These are phyloP conservation scores for Lyophyllum semitale DNA, from an alignment of 768 basidiomycete genomes.

Conservation along the genomic window DNA sequence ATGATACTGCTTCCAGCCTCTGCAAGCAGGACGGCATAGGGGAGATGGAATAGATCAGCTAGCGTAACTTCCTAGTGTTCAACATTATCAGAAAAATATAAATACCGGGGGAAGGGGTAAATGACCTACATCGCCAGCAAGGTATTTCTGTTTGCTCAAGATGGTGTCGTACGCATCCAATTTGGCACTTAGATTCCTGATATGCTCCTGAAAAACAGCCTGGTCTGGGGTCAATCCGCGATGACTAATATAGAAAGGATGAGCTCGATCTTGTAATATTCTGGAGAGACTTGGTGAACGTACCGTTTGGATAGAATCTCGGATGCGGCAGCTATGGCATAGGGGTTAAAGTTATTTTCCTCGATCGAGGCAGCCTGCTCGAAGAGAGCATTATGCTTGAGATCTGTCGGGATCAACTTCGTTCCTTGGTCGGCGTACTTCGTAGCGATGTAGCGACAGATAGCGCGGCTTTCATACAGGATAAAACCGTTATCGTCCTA, in stretches of 20 bases:
- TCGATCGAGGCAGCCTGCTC: conserved; percentile 59
- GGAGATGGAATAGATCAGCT: conserved; percentile 49
- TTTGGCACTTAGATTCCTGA: conserved; percentile 34
- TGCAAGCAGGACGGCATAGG: conserved; percentile 31
- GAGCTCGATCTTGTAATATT: not conserved
- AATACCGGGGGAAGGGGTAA: conserved; percentile 47
- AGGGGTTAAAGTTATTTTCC: conserved; percentile 51
- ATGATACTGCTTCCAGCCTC: conserved; percentile 29
- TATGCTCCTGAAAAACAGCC: conserved; percentile 32
- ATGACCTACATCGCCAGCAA: conserved; percentile 57
- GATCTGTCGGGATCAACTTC: conserved; percentile 39
- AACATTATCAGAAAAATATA: not conserved
- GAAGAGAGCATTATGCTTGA: conserved; percentile 42
- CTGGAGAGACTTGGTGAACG: conserved; percentile 7
- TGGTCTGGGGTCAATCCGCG: conserved; percentile 49
- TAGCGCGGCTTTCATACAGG: conserved; percentile 45
- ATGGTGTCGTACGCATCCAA: conserved; percentile 59
- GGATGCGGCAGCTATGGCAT: conserved; percentile 37
- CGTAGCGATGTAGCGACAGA: conserved; percentile 48
- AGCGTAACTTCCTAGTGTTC: conserved; percentile 44
- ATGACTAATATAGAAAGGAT: conserved; percentile 24
- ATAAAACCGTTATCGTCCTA: conserved; percentile 20
- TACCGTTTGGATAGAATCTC: conserved; percentile 58
- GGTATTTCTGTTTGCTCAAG: conserved; percentile 55
- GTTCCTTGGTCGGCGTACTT: conserved; percentile 46